Conservation (phyloP, 1,139 yeast species). For the Suhomyces wounanorum region DNA sequence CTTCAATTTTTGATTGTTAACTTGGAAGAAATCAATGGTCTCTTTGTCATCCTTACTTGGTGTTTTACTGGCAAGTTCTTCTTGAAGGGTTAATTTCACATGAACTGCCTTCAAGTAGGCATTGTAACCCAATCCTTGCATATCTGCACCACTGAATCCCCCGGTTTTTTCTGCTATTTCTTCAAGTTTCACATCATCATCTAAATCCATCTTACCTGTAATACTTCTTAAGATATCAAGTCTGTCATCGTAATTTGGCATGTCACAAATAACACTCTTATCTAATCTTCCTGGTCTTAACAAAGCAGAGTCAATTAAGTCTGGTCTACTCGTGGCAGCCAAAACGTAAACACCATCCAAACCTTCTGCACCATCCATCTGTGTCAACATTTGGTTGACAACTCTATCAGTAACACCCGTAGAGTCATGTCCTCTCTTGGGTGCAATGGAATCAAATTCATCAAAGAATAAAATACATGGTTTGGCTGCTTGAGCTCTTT, state of each 20-base stretch:
- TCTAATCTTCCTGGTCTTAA: constrained; percentile 95
- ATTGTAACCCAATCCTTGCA: constrained; percentile 89
- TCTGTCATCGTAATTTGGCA: constrained; percentile 75
- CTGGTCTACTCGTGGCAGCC: constrained; percentile 96
- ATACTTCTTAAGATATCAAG: constrained; percentile 70
- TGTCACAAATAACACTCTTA: constrained; percentile 85
- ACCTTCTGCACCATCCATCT: constrained; percentile 99
- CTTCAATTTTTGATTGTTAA: constrained; percentile 35
- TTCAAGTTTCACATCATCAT: constrained; percentile 52
- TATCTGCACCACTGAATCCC: constrained; percentile 93
- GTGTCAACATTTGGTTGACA: constrained; percentile 94
- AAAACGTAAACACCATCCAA: constrained; percentile 93
- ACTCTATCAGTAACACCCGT: constrained; percentile 98
- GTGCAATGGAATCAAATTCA: constrained; percentile 96
- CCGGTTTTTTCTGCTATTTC: constrained; percentile 61
- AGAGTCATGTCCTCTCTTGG: constrained; percentile 96
- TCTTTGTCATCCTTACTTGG: constrained; percentile 20
- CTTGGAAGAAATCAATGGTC: constrained; percentile 37
- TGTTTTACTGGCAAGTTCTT: constrained; percentile 29
- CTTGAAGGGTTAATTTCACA: constrained; percentile 55
- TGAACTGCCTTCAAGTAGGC: constrained; percentile 93
- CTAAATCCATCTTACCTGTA: constrained; percentile 54
- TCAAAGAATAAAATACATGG: constrained; percentile 95
- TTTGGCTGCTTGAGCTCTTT: constrained; percentile 89
- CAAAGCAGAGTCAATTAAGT: constrained; percentile 90